Evolutionary conservation across 1,284 basidiomycete genomes (phyloP), one percentile per base, ranked within the genome.

Genomic region (Cutaneotrichosporon curvatum): DNA sequence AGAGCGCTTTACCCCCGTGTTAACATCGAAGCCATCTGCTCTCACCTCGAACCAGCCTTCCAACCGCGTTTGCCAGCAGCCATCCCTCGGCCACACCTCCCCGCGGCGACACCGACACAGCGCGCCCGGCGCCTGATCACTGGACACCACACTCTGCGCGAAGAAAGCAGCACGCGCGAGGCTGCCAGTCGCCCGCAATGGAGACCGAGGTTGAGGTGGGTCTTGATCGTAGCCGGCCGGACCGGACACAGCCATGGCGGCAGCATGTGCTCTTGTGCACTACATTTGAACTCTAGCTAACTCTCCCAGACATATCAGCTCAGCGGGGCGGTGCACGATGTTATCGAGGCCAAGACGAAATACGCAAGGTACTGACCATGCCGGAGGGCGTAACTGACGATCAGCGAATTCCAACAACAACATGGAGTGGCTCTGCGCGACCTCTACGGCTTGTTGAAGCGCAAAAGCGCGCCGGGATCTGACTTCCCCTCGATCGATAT

Each of bases 371-470:
- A 34, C 39, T 61, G 48, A 2, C 18, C 31, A 14, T 8, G 25
- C 23, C 15, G 31, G 10, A 1, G 11, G 4, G 9, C n/a, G 30
- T 10, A 12, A 10, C 38, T 40, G 15, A 23, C 39, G 4, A 6
- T 28, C 37, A 63, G 60, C 31, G 56, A 59, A n/a, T 48, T 58
- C 10, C 43, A 41, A 37, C 50, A 58, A 8, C 47, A 51, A 34
- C 65, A 68, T 50, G 61, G 61, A 22, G 48, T 47, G 7, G 53
- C 58, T 2, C 53, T 67, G 12, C 54, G 53, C 31, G 48, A 55
- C 21, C 51, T 65, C 21, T 63, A 62, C 39, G 43, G 58, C 23
- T 40, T 66, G 54, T 34, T 63, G n/a, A 50, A 58, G 33, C 59
- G 62, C 2, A 50, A 51, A 28, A 48, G 57, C 12, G 50, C 33